Base-by-base conservation (phyloP, 352 stramenopile species). In the Phytophthora citricola region DNA sequence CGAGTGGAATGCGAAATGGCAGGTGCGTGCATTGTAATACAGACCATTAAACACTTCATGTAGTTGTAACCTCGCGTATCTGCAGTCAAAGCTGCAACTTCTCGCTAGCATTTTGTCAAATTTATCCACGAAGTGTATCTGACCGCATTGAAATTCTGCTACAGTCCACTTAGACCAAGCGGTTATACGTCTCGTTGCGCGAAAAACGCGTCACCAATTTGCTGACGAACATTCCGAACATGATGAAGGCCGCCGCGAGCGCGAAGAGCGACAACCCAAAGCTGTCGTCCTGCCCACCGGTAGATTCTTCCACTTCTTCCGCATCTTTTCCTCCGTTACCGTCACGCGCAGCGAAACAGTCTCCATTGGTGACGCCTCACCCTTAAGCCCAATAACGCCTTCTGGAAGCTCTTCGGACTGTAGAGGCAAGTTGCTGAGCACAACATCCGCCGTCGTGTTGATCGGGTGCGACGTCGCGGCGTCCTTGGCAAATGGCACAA, bases 391-490 rank as follows among this genome's bases (percentile, higher is more conserved):
- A 52, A 51, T 14, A 31, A 61, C 22, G 7, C 12, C 50, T 34
- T n/a, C 52, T 29, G 58, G 66, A 9, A 85, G 70, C 65, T 90
- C 78, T 57, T 87, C 61, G 3, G 77, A 83, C 58, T 69, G 34
- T 5, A 90, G 54, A 20, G 78, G 74, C 40, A 86, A 38, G 52
- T 53, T 75, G 66, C 79, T 89, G 51, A 83, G 79, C 20, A 77
- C 70, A 8, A 91, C 74, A 41, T 88, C 71, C 22, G 83, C 87
- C 48, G 96, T 90, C 61, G 92, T 95, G 74, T 96, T 80, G 31
- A 99, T 91, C 32, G 93, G 92, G 40, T 97, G 79, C 3, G 78
- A 52, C 65, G 98, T 95, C 1, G 89, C 83, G 1, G 56, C 38
- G 5, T 94, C 57, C 11, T 83, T 71, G 47, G 99, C 91, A 2